Conservation (phyloP, 2,329 filamentous ascomycete species). For the Trichoderma endophyticum region DNA sequence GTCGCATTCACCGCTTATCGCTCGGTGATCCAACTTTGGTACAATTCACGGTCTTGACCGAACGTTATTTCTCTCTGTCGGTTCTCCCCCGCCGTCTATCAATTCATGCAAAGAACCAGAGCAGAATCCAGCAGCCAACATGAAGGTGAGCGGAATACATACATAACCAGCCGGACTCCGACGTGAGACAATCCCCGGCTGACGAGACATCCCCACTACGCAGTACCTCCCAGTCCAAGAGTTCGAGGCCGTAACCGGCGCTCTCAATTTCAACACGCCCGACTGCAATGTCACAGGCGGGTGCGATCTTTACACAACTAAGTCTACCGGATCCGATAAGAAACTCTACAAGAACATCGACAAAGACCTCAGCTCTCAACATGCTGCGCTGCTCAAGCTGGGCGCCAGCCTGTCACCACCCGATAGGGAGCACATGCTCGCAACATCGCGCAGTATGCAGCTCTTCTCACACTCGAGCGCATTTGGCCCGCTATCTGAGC, state of each 20-base stretch:
- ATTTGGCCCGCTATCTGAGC: slow-evolving; percentile 85
- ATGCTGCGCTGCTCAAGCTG: slow-evolving; percentile 81
- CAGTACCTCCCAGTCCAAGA: slow-evolving; percentile 90
- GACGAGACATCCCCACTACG: slow-evolving; percentile 16
- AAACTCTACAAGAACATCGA: slow-evolving; percentile 97
- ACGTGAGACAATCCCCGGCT: slow-evolving; percentile 18
- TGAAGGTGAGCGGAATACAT: slow-evolving; percentile 36
- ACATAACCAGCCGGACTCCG: neutral
- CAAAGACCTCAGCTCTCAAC: slow-evolving; percentile 83
- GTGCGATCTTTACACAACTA: slow-evolving; percentile 96
- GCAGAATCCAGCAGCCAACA: slow-evolving; percentile 25
- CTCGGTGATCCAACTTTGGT: neutral
- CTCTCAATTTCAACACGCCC: slow-evolving; percentile 91
- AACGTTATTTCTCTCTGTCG: neutral
- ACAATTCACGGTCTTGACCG: neutral
- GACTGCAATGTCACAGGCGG: slow-evolving; percentile 90
- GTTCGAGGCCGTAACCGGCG: slow-evolving; percentile 86
- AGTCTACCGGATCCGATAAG: slow-evolving; percentile 92
- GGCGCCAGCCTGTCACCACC: slow-evolving; percentile 86
- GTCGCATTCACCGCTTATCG: neutral
- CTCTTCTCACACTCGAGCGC: slow-evolving; percentile 78
- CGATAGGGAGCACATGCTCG: slow-evolving; percentile 66
- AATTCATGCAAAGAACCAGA: slow-evolving; percentile 2
- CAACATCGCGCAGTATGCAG: slow-evolving; percentile 57
- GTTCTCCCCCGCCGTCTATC: neutral